Evolutionary conservation across 192 early-diverging fungal species (phyloP), one percentile per base, ranked within the genome.

Genomic region (Podila verticillata): DNA sequence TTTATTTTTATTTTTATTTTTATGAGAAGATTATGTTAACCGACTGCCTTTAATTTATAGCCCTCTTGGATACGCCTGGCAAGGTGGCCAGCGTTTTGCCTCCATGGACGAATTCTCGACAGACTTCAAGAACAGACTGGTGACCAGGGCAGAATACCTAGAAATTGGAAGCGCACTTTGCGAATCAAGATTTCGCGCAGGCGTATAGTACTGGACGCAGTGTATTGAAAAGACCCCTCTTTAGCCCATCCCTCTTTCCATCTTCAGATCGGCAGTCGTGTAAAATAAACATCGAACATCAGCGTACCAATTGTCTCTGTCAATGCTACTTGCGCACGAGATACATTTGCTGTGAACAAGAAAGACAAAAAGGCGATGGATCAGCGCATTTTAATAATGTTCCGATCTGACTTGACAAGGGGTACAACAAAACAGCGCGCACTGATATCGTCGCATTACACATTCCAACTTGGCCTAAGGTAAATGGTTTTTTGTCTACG

Each of bases 111-210:
- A 86, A 22, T 71, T 82, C 61, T 82, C 85, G 6, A 78, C 79
- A 5, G 84, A 89, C 28, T 84, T 87, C 63, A 68, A 83, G 28
- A 72, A 81, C 24, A 72, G 72, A 30, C 77, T 89, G 65, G 92
- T 93, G 9, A 85, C 87, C 5, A 83, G 88, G 24, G 74, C 84
- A 31, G 90, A 92, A 67, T 93, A 91, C 68, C 29, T 87, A 26
- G 92, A 93, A 71, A 66, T 86, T 58, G 92, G 92, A 26, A 87
- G 85, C 32, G 69, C 86, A 17, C 78, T 86, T 10, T 91, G 90
- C 73, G 66, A 84, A 58, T 80, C 74, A 35, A 81, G 82, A 61
- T 91, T 89, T 72, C 72, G 78, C 19, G 70, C 79, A 22, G 74
- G 68, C 6, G 75, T 71, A 2, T 79, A 70, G 5, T 3, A 30